These are phyloP conservation scores for Lavandula angustifolia DNA, from an alignment of 257 asterid genomes.

Conservation along the genomic window DNA sequence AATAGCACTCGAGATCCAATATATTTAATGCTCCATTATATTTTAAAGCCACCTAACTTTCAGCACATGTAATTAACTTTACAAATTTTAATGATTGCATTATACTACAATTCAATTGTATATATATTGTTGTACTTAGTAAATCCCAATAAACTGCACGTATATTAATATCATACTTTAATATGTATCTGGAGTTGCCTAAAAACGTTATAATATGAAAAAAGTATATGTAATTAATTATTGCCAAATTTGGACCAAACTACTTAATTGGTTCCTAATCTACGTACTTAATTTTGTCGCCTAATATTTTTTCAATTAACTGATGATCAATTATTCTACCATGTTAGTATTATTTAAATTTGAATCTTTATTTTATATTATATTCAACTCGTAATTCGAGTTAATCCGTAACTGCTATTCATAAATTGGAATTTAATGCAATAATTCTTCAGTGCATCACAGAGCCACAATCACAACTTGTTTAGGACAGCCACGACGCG, in stretches of 20 bases:
- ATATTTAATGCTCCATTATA: neutral
- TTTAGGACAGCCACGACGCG: conserved; percentile 15
- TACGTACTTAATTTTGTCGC: no score
- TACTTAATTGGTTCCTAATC: neutral
- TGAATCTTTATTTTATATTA: no score
- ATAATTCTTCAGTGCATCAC: neutral
- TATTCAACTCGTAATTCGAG: no score
- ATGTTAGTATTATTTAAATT: no score
- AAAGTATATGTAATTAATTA: neutral
- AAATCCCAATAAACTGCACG: no score
- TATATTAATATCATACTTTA: neutral
- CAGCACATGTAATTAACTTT: neutral
- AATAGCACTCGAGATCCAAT: neutral
- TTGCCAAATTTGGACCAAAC: conserved; percentile 16
- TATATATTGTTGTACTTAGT: no score
- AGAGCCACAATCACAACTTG: neutral
- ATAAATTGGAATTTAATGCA: neutral
- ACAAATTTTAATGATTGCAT: neutral
- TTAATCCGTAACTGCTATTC: no score
- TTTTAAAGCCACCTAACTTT: neutral
- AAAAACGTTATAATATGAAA: no score
- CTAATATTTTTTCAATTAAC: no score
- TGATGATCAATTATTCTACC: no score
- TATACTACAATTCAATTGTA: neutral
- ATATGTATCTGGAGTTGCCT: no score